These are phyloP conservation scores for Xenosphaeropsis pyriputrescens DNA, from an alignment of 2,329 filamentous ascomycete species.

Conservation along the genomic window DNA sequence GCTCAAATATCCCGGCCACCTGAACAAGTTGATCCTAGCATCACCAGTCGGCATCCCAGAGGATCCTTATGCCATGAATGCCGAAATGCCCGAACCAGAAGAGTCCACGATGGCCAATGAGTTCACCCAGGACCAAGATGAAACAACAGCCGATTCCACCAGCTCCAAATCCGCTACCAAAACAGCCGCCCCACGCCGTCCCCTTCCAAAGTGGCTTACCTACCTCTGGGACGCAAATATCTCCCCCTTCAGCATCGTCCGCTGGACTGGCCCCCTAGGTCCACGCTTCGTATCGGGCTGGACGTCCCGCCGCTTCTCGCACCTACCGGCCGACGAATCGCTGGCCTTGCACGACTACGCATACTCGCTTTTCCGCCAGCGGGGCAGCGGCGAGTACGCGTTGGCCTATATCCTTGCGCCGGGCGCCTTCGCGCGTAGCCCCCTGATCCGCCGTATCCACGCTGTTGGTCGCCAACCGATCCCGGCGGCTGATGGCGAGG, in stretches of 20 bases:
- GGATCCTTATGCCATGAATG: constrained; percentile 76
- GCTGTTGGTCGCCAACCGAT: constrained; percentile 62
- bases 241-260: constrained; percentile 83
- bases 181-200: constrained; percentile 25
- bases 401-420: constrained; percentile 86
- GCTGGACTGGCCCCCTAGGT: constrained; percentile 77
- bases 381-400: constrained; percentile 86
- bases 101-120: constrained; percentile 64
- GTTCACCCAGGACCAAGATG: constrained; percentile 59
- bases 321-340: constrained; percentile 67
- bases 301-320: constrained; percentile 85
- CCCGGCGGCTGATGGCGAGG: constrained; percentile 7
- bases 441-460: constrained; percentile 76
- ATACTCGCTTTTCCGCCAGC: constrained; percentile 85
- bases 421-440: constrained; percentile 79
- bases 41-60: constrained; percentile 92
- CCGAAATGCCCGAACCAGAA: constrained; percentile 63
- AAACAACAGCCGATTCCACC: constrained; percentile 22
- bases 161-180: constrained; percentile 14
- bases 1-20: constrained; percentile 82
- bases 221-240: constrained; percentile 97
- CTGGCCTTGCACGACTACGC: constrained; percentile 83
- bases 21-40: constrained; percentile 93
- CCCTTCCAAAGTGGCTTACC: constrained; percentile 71
- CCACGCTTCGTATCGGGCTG: constrained; percentile 88